Conservation (phyloP, 176 grass and related monocot species). For the Triticum dicoccoides region DNA sequence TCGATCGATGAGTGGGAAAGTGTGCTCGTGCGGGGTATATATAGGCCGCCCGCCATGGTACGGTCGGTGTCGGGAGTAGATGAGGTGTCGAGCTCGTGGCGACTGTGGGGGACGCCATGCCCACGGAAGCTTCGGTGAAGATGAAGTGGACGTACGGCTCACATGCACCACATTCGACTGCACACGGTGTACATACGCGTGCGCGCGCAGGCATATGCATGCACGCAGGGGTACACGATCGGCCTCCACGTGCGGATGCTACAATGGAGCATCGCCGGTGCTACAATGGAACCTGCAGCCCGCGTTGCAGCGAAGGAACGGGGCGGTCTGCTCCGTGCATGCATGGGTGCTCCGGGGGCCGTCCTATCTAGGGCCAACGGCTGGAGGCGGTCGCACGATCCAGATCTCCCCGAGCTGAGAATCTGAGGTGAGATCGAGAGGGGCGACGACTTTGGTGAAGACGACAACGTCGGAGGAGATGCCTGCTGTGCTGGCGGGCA, state of each 20-base stretch:
- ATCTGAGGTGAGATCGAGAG: not conserved
- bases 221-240: no score
- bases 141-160: constrained; percentile 9
- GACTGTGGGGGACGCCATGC: not conserved
- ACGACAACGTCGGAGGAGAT: not conserved
- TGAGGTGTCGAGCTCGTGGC: not conserved
- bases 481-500: constrained; percentile 10
- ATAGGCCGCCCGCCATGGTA: not conserved
- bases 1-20: not conserved
- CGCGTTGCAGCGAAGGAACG: not conserved
- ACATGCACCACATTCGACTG: not conserved
- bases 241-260: no score
- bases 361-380: not conserved
- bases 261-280: no score
- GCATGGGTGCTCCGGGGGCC: not conserved
- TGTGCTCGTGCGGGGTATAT: not conserved
- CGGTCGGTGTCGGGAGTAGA: not conserved
- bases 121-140: constrained; percentile 8
- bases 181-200: not conserved
- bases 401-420: not conserved
- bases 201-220: not conserved
- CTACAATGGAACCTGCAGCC: no score
- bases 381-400: not conserved
- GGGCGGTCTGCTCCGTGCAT: no score
- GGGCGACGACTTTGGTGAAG: constrained; percentile 13